These are phyloP conservation scores for Suhomyces sp. DNA, from an alignment of 805 yeast species.

Conservation along the genomic window DNA sequence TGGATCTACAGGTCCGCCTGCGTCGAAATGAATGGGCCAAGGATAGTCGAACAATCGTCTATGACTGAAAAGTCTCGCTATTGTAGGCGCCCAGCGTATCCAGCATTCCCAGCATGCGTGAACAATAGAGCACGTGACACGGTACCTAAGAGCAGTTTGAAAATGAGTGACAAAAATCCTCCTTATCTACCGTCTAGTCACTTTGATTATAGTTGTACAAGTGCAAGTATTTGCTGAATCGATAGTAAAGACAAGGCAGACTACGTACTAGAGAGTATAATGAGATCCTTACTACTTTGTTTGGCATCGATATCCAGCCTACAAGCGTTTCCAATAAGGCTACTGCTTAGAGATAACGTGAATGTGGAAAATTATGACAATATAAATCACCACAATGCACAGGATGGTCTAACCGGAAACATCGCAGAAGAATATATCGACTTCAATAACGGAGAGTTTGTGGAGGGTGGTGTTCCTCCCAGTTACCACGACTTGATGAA, in stretches of 20 bases:
- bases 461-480: background rate
- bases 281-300: background rate
- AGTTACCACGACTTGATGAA: background rate
- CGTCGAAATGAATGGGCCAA: background rate
- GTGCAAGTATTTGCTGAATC: background rate
- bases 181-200: background rate
- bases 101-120: background rate
- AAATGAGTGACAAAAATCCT: background rate
- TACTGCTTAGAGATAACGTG: background rate
- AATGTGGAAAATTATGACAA: background rate
- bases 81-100: background rate
- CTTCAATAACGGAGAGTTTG: background rate
- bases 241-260: background rate
- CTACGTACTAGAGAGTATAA: background rate
- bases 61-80: background rate
- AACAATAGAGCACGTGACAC: background rate
- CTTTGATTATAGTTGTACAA: background rate
- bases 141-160: background rate
- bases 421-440: background rate
- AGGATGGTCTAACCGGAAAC: background rate
- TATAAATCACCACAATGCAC: background rate
- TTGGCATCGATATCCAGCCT: background rate
- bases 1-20: background rate
- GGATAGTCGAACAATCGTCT: background rate
- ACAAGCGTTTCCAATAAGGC: slow-evolving; percentile 1